A percentile compares a stretch with the other conserved stretches of the same genome.
phyloP scores from a whole-genome alignment of 2,329 filamentous ascomycete species.

The Ophiocordyceps camponoti-floridani region DNA sequence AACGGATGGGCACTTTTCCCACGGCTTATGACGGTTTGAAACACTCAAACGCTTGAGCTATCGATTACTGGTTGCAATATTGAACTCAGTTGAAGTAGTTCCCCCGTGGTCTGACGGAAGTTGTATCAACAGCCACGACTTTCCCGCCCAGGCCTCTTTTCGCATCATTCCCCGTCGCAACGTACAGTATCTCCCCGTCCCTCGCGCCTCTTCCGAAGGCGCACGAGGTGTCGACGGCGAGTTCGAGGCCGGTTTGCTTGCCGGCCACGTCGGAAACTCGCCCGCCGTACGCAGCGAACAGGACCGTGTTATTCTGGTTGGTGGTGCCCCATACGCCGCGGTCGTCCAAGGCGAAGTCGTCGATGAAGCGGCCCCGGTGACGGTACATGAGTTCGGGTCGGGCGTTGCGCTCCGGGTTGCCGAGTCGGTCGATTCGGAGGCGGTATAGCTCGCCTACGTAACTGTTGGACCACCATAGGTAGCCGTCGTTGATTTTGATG shows the following conservation, averaged over 20 bases:
- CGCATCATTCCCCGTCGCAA: not conserved
- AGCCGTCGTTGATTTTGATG: not conserved
- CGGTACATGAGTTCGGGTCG: not conserved
- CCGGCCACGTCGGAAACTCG: not conserved
- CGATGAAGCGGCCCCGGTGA: not conserved
- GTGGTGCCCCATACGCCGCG: not conserved
- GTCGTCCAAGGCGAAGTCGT: not conserved
- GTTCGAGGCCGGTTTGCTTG: not conserved
- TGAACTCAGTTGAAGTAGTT: too few relatives aligned
- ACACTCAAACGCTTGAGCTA: too few relatives aligned
- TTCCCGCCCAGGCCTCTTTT: not conserved
- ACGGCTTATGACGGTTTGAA: too few relatives aligned
- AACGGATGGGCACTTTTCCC: too few relatives aligned
- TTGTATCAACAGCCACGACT: not conserved
- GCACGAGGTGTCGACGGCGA: not conserved
- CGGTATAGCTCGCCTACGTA: not conserved
- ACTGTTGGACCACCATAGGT: not conserved
- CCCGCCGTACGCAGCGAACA: not conserved
- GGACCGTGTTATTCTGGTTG: not conserved
- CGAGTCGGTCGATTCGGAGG: not conserved
- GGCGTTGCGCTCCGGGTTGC: not conserved
- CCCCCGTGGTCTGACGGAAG: not conserved
- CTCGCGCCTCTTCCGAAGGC: not conserved
- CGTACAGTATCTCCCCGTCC: not conserved
- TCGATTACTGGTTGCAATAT: too few relatives aligned